These are phyloP conservation scores for Scheffersomyces quercinus DNA, from an alignment of 1,139 yeast genomes.

Conservation along the genomic window DNA sequence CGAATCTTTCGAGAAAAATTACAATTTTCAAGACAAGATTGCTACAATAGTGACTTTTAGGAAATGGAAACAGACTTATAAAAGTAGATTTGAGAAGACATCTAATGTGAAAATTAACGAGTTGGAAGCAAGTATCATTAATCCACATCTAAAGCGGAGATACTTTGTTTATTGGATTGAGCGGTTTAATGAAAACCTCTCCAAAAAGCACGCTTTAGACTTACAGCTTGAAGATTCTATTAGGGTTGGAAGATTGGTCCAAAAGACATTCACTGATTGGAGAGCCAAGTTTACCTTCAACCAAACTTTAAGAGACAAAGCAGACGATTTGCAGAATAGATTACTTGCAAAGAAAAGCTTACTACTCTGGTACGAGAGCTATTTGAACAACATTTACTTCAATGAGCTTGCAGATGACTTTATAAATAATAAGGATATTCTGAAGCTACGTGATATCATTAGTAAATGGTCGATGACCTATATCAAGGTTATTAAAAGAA, in stretches of 20 bases:
- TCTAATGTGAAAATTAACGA: neutral
- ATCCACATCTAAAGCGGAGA: neutral
- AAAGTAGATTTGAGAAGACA: neutral
- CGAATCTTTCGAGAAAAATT: neutral
- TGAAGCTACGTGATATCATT: slow-evolving; percentile 24
- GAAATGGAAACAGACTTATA: neutral
- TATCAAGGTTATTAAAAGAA: slow-evolving; percentile 32
- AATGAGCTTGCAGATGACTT: slow-evolving; percentile 31
- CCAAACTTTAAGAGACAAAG: neutral
- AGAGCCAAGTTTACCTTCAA: neutral
- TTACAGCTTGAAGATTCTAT: neutral
- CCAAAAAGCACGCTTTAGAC: neutral
- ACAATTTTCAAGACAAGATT: neutral
- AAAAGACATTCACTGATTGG: neutral
- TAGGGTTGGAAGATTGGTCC: neutral
- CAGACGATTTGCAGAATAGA: slow-evolving; percentile 6
- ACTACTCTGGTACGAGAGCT: slow-evolving; percentile 38
- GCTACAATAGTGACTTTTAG: neutral
- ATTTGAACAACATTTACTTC: slow-evolving; percentile 21
- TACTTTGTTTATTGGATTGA: neutral
- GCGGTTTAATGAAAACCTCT: neutral
- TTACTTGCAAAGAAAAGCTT: slow-evolving; percentile 29
- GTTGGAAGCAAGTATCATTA: neutral
- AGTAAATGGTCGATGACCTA: slow-evolving; percentile 42
- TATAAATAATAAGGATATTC: slow-evolving; percentile 29